These are phyloP conservation scores for Cadophora gregata DNA, from an alignment of 2,329 filamentous ascomycete genomes.

Conservation along the genomic window DNA sequence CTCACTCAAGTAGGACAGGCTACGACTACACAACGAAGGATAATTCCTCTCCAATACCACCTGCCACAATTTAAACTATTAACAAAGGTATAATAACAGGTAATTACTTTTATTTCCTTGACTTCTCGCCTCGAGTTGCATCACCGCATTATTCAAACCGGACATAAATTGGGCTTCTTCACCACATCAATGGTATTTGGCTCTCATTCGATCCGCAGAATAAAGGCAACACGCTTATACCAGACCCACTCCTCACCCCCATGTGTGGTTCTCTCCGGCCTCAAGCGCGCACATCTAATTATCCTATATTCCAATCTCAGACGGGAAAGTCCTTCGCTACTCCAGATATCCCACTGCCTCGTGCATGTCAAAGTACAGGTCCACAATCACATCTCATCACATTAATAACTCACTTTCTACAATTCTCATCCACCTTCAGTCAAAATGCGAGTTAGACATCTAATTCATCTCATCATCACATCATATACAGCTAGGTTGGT, in stretches of 20 bases:
- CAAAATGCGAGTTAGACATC: background rate
- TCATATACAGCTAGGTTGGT: background rate
- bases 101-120: background rate
- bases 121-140: background rate
- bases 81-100: background rate
- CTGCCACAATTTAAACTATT: background rate
- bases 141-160: conserved; percentile 29
- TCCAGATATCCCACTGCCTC: too few species aligned
- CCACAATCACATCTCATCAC: background rate
- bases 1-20: background rate
- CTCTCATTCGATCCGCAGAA: conserved; percentile 54
- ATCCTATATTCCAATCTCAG: background rate
- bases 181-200: conserved; percentile 47
- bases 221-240: conserved; percentile 41
- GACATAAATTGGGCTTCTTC: conserved; percentile 51
- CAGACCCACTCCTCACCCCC: conserved; percentile 32
- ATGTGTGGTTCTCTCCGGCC: conserved; percentile 38
- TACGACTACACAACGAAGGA: background rate
- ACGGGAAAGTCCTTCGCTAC: too few species aligned
- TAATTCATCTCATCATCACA: background rate
- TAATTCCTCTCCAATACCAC: background rate
- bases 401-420: background rate
- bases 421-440: background rate
- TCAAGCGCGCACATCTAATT: conserved; percentile 36
- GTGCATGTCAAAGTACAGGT: background rate